Evolutionary conservation across 331 rosid species (phyloP).

Genomic region (Prunus yedoensis): DNA sequence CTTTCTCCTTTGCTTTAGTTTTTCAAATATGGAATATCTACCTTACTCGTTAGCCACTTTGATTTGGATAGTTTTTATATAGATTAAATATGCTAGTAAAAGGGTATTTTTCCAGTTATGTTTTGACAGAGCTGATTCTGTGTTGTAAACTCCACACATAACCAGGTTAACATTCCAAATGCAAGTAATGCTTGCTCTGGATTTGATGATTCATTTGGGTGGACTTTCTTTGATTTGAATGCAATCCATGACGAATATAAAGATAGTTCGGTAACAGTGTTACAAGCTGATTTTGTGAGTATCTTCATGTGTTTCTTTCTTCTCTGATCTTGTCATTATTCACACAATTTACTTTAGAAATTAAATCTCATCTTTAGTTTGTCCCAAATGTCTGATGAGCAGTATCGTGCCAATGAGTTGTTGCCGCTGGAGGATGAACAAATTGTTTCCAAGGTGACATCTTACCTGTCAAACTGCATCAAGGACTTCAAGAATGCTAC

Average conservation of each 20-base stretch:
- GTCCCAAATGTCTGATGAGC: slow-evolving; percentile 4
- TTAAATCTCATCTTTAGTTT: not conserved
- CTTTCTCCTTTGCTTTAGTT: not conserved
- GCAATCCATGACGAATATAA: slow-evolving; percentile 49
- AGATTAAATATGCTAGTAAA: not conserved
- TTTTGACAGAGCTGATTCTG: slow-evolving; percentile 3
- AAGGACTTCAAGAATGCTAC: slow-evolving; percentile 37
- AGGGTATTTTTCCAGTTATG: not conserved
- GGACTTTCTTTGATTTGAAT: slow-evolving; percentile 60
- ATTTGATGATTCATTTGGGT: slow-evolving; percentile 42
- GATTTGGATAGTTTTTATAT: not conserved
- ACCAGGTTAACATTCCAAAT: slow-evolving; percentile 53
- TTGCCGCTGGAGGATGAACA: slow-evolving; percentile 43
- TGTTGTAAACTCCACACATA: slow-evolving; percentile 11
- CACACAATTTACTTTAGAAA: not conserved
- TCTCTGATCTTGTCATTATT: not conserved
- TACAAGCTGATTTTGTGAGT: slow-evolving; percentile 65
- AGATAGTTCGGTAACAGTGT: slow-evolving; percentile 39
- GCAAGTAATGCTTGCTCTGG: slow-evolving; percentile 52
- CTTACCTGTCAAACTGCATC: slow-evolving; percentile 50
- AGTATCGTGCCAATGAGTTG: slow-evolving; percentile 55
- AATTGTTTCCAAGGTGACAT: slow-evolving; percentile 36
- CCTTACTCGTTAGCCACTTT: not conserved
- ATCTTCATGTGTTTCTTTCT: not conserved
- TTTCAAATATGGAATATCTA: not conserved